Base-by-base conservation (phyloP, 1,284 basidiomycete species). In the Sporisorium graminicola region DNA sequence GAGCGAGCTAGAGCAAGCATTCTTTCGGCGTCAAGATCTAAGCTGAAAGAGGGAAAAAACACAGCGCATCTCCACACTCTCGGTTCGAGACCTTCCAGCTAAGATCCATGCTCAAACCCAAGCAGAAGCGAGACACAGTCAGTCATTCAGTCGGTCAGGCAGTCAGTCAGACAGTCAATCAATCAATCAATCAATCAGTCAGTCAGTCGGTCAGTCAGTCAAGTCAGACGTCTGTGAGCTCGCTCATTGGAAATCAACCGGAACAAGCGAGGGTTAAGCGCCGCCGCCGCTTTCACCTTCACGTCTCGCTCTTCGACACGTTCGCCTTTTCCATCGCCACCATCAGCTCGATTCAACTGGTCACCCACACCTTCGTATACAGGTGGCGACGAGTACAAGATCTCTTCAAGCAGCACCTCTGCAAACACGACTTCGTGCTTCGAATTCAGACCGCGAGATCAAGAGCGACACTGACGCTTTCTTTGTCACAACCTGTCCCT, bases 161-260 rank as follows among this genome's bases (percentile, higher is more conserved):
- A 26, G 52, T 24, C 31, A n/a, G n/a, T n/a, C 40, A 55, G 5
- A 18, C 26, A n/a, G 26, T 3, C 4, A 24, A 29, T 10, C 26
- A 24, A 16, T 24, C n/a, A n/a, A n/a, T n/a, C n/a, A n/a, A n/a
- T n/a, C 31, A 54, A 54, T n/a, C n/a, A n/a, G n/a, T n/a, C 12
- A 60, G 44, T 18, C 27, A 58, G 35, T 8, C 10, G 18, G 31
- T 31, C 37, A 40, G 37, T 8, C 12, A 26, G 52, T 24, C 31
- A 54, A 54, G 10, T 20, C 31, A 54, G 37, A 10, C 14, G 61
- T 64, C 61, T 64, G 63, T 59, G 63, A 65, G 63, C 56, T 53
- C 42, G 49, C 62, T 33, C 43, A 31, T 61, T 37, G 26, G 14
- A 27, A 50, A 47, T 55, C 57, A 64, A 42, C 35, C 16, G 35